Base-by-base conservation (phyloP, 2,329 filamentous ascomycete genomes). In the Nemania diffusa region DNA sequence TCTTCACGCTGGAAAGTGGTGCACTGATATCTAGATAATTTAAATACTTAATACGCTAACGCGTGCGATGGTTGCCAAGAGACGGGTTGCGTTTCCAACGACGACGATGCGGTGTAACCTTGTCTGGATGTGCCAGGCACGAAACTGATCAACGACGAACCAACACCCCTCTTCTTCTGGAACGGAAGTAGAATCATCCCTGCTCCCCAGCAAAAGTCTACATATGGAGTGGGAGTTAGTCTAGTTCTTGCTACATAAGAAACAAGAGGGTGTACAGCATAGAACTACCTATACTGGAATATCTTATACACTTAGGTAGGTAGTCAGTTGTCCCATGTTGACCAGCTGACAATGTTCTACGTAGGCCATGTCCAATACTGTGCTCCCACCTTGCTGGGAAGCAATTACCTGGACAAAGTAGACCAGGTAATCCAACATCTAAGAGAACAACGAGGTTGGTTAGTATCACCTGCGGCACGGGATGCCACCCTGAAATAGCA, bases 301-400 rank as follows among this genome's bases (percentile, higher is more conserved):
- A 37, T 55, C 52, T 17, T 40, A 55, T 55, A 37, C n/a, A 17
- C n/a, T 6, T 29, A 32, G 9, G 22, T 26, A 27, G 46, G 2
- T 13, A 15, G 34, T 13, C 40, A 44, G 22, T 29, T 9, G 29
- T 32, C 29, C 29, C 5, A 52, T 69, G 58, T 60, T 62, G 26
- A 70, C 57, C 64, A 67, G 66, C 64, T 67, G 61, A 63, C 55
- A 53, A 64, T 68, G 70, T 17, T 48, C 71, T 73, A n/a, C n/a
- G n/a, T n/a, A 68, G 68, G 69, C 68, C 70, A 67, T 69, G 68
- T 40, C 70, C 65, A 64, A 70, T 64, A 65, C 63, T 64, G 51
- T 67, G 70, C 73, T 71, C 74, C 73, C 74, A 57, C 53, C 62
- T 59, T 61, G 52, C 69, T 68, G 71, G 71, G 65, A 71, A 68